These are phyloP conservation scores for Hypoxylon crocopeplum DNA, from an alignment of 495 filamentous ascomycete genomes.

Conservation along the genomic window DNA sequence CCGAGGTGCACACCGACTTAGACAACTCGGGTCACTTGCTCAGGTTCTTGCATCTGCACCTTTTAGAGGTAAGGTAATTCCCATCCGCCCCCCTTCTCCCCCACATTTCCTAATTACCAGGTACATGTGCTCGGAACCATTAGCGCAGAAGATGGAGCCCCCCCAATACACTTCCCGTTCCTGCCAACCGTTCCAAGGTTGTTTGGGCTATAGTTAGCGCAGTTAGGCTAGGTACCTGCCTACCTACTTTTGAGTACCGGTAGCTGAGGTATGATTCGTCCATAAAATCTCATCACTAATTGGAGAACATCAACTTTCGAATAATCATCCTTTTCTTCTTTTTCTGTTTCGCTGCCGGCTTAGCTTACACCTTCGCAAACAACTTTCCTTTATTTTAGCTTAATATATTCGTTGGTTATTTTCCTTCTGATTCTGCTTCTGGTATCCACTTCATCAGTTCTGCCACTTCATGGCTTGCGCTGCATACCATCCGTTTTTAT, in stretches of 20 bases:
- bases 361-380: conserved; percentile 4
- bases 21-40: too few relatives aligned
- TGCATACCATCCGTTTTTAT: conserved; percentile 15
- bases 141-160: conserved; percentile 28
- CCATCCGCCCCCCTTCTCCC: conserved; percentile 11
- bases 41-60: too few relatives aligned
- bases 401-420: not conserved
- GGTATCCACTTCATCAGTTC: conserved; percentile 21
- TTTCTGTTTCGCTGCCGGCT: conserved; percentile 15
- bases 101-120: conserved; percentile 21
- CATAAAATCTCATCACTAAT: conserved; percentile 1
- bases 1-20: too few relatives aligned
- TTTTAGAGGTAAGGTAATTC: too few relatives aligned
- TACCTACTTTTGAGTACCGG: too few relatives aligned
- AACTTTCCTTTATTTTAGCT: not conserved
- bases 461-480: conserved; percentile 6
- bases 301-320: too few relatives aligned
- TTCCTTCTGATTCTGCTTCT: not conserved
- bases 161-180: too few relatives aligned
- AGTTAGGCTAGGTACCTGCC: too few relatives aligned
- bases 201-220: too few relatives aligned
- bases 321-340: conserved; percentile 1
- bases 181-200: too few relatives aligned
- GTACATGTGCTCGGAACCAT: conserved; percentile 26
- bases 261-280: too few relatives aligned